phyloP scores from a whole-genome alignment of 257 asterid genomes.

The Anisodus acutangulus region DNA sequence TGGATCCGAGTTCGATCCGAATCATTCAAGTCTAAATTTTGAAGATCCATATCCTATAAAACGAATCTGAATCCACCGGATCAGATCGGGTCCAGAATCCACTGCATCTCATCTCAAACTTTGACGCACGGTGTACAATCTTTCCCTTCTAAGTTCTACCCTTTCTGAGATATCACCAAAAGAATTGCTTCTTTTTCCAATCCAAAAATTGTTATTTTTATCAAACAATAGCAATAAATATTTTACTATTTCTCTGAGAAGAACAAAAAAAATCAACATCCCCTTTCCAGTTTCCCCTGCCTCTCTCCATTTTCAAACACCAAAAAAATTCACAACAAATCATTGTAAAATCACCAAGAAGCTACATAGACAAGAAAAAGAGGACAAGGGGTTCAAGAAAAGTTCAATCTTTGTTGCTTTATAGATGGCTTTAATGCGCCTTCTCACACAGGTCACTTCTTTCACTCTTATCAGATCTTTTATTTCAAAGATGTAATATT shows the following conservation, averaged over 20 bases:
- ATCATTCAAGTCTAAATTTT: no score
- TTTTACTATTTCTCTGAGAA: neutral
- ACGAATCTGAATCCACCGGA: no score
- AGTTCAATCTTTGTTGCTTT: conserved; percentile 36
- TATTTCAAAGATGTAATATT: neutral
- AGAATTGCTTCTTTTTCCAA: neutral
- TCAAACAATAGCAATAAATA: neutral
- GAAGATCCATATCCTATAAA: no score
- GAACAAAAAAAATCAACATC: neutral
- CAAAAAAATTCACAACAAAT: neutral
- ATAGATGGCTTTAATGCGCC: conserved; percentile 67
- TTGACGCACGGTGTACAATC: neutral
- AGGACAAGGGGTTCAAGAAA: conserved; percentile 24
- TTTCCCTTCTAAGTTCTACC: neutral
- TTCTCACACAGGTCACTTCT: conserved; percentile 56
- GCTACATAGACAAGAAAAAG: neutral
- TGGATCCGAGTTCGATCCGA: no score
- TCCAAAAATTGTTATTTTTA: neutral
- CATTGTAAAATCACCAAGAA: neutral
- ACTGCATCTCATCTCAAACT: no score
- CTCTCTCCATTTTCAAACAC: conserved; percentile 29
- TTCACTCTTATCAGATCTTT: conserved; percentile 27
- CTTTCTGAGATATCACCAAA: neutral
- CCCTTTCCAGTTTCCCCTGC: neutral
- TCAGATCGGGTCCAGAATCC: no score